phyloP scores from a whole-genome alignment of 2,329 filamentous ascomycete genomes.

The Huntiella abstrusa region DNA sequence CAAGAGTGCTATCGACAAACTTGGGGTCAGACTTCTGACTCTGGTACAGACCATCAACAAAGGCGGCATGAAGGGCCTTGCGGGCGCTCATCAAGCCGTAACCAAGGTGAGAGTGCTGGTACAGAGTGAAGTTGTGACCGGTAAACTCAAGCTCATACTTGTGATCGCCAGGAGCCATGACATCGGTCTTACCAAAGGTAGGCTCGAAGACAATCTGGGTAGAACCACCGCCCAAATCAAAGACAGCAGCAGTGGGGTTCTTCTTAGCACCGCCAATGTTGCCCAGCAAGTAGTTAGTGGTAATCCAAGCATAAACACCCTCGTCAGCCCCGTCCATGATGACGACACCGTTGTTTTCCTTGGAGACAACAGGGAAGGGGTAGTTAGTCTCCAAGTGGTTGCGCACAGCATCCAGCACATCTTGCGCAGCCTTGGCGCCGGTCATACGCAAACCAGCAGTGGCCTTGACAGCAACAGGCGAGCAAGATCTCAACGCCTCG shows the following conservation, averaged over 20 bases:
- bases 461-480: conserved; percentile 91
- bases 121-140: conserved; percentile 76
- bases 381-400: conserved; percentile 69
- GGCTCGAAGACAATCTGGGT: conserved; percentile 99
- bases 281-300: conserved; percentile 91
- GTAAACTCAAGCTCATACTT: conserved; percentile 87
- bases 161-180: conserved; percentile 77
- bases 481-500: conserved; percentile 76
- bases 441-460: conserved; percentile 84
- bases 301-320: conserved; percentile 98
- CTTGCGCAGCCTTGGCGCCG: conserved; percentile 59
- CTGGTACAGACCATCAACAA: conserved; percentile 54
- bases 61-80: conserved; percentile 58
- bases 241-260: conserved; percentile 78
- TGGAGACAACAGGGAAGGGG: conserved; percentile 82
- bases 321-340: conserved; percentile 98
- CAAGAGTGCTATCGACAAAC: conserved; percentile 53
- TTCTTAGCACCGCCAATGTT: conserved; percentile 91
- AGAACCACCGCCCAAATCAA: conserved; percentile 89
- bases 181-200: conserved; percentile 78
- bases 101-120: conserved; percentile 94
- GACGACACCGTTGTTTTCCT: conserved; percentile 69
- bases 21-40: conserved; percentile 38
- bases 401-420: conserved; percentile 73
- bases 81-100: conserved; percentile 94